Conservation (phyloP, 768 basidiomycete genomes). For the Cystofilobasidium bisporidii region DNA sequence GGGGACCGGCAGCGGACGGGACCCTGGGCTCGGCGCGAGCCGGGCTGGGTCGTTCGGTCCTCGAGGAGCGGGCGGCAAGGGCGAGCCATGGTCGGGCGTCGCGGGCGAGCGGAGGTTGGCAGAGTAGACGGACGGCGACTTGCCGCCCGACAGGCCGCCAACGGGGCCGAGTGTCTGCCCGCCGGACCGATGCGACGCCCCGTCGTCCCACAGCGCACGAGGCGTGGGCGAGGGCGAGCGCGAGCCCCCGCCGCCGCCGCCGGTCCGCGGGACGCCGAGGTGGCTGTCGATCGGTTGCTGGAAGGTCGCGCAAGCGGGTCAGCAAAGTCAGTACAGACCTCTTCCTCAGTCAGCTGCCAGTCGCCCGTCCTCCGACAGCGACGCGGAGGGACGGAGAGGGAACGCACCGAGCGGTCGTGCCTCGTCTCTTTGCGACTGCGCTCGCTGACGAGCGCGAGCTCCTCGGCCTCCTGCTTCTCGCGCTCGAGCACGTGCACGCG, state of each 20-base stretch:
- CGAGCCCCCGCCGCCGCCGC: neutral
- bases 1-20: conserved; percentile 9
- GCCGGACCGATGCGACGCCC: neutral
- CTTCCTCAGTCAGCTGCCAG: too few relatives aligned
- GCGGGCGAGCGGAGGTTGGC: neutral
- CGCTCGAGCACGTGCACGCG: conserved; percentile 18
- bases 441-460: conserved; percentile 15
- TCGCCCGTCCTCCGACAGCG: too few relatives aligned
- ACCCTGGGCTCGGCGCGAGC: neutral
- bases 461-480: conserved; percentile 20
- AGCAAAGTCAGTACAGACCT: too few relatives aligned
- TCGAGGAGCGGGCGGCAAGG: neutral
- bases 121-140: neutral
- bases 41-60: conserved; percentile 12
- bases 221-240: conserved; percentile 19
- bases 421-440: conserved; percentile 26
- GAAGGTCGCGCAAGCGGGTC: neutral
- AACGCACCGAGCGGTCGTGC: conserved; percentile 24
- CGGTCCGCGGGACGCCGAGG: conserved; percentile 12
- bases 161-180: neutral
- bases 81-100: neutral
- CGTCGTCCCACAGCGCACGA: conserved; percentile 8
- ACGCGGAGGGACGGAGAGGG: neutral
- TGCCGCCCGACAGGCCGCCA: neutral
- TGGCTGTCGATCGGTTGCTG: conserved; percentile 18